Base-by-base conservation (phyloP, 495 filamentous ascomycete species). In the Lophiostoma macrostomum region DNA sequence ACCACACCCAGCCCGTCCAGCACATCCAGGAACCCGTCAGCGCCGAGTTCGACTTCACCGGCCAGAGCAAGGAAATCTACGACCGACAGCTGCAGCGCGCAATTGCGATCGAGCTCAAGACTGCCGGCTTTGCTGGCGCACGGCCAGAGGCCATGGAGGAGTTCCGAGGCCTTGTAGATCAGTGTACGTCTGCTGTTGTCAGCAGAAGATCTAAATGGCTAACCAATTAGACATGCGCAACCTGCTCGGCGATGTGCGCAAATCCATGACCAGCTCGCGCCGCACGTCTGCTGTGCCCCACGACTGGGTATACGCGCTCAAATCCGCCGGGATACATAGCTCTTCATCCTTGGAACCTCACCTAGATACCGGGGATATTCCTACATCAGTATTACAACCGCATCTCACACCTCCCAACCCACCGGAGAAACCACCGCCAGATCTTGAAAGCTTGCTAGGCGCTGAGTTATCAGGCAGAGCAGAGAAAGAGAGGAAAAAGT, bases 301-400 rank as follows among this genome's bases (percentile, higher is more conserved):
- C 31, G 87, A 91, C 67, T 90, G 88, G 63, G 76, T 83, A 36
- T 76, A 79, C 57, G 84, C 82, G 30, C 68, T 90, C 29, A 69
- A 70, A 10, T 70, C 63, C 42, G 29, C 54, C 46, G 52, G 69
- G 45, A 43, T 70, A 43, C 66, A 69, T 45, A 62, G 55, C 28
- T 68, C 37, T 58, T 70, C 48, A 7, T n/a, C 14, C 54, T 70
- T 54, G 50, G 48, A 57, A 22, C 71, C 60, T 23, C 74, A 72
- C 60, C 73, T 75, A 44, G 63, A 68, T 44, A 71, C 64, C 6
- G 42, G 49, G 28, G 69, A 60, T 10, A 54, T 79, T 0, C 64
- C 72, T 18, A 37, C 66, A 16, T 48, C 48, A 19, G 61, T 70
- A 16, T 50, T 65, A 3, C 69, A 69, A 30, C 66, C 71, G 7